Percentiles rank a stretch among this genome's conserved stretches.
phyloP scores from a whole-genome alignment of 306 rosid species.

The Phaseolus lunatus region DNA sequence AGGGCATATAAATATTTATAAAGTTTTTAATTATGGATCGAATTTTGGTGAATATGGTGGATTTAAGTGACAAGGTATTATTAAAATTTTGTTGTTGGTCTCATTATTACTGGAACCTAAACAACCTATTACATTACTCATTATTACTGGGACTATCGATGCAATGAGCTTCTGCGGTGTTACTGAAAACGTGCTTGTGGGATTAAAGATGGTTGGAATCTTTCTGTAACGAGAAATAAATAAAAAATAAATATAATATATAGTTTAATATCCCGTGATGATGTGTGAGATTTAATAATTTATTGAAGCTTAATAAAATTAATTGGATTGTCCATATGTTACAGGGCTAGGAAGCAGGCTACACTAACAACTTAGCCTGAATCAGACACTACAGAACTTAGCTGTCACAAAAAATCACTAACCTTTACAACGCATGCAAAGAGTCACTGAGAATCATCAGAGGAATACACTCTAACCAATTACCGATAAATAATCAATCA shows the following conservation, averaged over 20 bases:
- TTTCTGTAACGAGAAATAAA: neutral
- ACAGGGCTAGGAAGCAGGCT: slow-evolving; percentile 50
- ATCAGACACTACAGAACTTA: slow-evolving; percentile 42
- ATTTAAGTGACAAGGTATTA: no score
- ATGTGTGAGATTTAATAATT: neutral
- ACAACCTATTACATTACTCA: no score
- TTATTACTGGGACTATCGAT: neutral
- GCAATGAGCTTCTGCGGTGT: neutral
- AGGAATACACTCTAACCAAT: slow-evolving; percentile 28
- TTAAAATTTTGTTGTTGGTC: no score
- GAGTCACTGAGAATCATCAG: neutral
- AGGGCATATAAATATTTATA: no score
- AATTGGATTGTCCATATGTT: slow-evolving; percentile 48
- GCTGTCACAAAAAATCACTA: slow-evolving; percentile 43
- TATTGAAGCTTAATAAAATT: neutral
- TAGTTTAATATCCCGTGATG: no score
- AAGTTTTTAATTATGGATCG: no score
- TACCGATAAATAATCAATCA: slow-evolving; percentile 20
- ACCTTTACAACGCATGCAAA: slow-evolving; percentile 47
- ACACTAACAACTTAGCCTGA: slow-evolving; percentile 32
- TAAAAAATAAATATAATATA: no score
- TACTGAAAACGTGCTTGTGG: neutral
- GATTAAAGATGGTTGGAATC: neutral
- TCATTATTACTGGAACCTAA: no score
- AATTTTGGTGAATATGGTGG: no score